Percentiles rank a stretch among this genome's conserved stretches.
Evolutionary conservation across 345 rosid species (phyloP).

Genomic region (Cardamine resedifolia): DNA sequence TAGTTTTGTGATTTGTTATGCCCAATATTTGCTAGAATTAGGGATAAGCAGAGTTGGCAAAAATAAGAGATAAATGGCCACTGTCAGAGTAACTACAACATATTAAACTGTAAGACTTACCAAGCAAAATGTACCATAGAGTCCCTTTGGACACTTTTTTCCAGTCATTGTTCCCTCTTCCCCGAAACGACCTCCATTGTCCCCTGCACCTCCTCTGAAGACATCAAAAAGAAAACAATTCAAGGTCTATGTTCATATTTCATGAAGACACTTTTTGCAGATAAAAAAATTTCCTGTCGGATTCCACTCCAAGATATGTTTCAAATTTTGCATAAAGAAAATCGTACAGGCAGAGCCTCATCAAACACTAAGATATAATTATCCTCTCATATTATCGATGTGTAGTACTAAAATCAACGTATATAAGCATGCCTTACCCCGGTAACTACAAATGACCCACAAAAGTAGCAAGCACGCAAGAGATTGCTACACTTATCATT

Average conservation of each 20-base stretch:
- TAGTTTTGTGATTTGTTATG: not conserved
- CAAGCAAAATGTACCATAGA: slow-evolving; percentile 89
- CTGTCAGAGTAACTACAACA: not conserved
- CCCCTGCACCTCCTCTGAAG: slow-evolving; percentile 90
- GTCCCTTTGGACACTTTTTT: slow-evolving; percentile 86
- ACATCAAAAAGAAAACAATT: slow-evolving; percentile 37
- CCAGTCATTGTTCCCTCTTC: slow-evolving; percentile 89
- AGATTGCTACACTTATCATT: slow-evolving; percentile 10
- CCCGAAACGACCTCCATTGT: slow-evolving; percentile 75
- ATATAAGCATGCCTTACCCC: not conserved
- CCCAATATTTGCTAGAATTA: slow-evolving; percentile 3
- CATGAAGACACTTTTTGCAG: slow-evolving; percentile 8
- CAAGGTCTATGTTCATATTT: slow-evolving; percentile 10
- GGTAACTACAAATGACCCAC: slow-evolving; percentile 8
- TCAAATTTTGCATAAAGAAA: slow-evolving; percentile 3
- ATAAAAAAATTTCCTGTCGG: not conserved
- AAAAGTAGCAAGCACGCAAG: slow-evolving; percentile 10
- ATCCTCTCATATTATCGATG: not conserved
- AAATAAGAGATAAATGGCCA: slow-evolving; percentile 9
- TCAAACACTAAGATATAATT: not conserved
- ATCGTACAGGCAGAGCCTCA: slow-evolving; percentile 8
- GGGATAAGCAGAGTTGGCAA: slow-evolving; percentile 1
- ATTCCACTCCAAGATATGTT: not conserved
- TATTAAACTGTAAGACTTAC: slow-evolving; percentile 42
- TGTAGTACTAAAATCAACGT: not conserved